Percentiles rank a stretch among this genome's conserved stretches.
Evolutionary conservation across 2,329 filamentous ascomycete species (phyloP).

Genomic region (Calonectria henricotiae): DNA sequence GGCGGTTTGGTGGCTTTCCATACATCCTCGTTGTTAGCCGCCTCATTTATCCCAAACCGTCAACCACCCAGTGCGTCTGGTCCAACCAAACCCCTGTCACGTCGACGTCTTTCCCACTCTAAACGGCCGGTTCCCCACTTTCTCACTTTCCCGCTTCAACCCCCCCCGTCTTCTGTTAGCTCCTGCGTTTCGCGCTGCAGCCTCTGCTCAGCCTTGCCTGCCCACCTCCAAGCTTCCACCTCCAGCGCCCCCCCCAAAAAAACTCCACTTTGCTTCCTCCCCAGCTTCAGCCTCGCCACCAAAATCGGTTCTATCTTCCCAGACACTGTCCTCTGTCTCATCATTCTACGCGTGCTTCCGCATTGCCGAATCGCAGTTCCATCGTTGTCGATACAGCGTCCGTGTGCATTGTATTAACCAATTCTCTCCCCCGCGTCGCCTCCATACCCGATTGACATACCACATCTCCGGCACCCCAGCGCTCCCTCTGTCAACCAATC

Average conservation of each 20-base stretch:
- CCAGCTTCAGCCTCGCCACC: constrained; percentile 51
- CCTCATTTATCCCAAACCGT: constrained; percentile 11
- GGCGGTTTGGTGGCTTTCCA: background rate
- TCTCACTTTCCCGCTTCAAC: constrained; percentile 10
- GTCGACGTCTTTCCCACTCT: constrained; percentile 1
- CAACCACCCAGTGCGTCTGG: constrained; percentile 1
- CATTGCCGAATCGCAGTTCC: constrained; percentile 1
- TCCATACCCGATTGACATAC: background rate
- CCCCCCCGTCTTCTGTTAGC: background rate
- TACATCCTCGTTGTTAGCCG: background rate
- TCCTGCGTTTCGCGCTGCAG: constrained; percentile 7
- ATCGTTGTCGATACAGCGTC: background rate
- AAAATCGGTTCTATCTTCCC: constrained; percentile 2
- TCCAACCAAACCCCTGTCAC: constrained; percentile 22
- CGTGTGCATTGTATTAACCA: background rate
- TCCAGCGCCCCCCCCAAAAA: constrained; percentile 9
- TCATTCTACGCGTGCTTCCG: constrained; percentile 5
- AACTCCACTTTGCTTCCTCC: constrained; percentile 23
- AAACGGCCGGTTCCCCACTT: constrained; percentile 9
- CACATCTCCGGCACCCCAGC: background rate
- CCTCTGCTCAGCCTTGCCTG: constrained; percentile 47
- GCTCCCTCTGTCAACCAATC: background rate
- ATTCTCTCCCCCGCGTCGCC: background rate
- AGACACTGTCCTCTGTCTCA: background rate
- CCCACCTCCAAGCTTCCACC: constrained; percentile 43